A percentile compares a stretch with the other conserved stretches of the same genome.
Conservation (phyloP, 257 asterid species). For the Cordia subcordata region DNA sequence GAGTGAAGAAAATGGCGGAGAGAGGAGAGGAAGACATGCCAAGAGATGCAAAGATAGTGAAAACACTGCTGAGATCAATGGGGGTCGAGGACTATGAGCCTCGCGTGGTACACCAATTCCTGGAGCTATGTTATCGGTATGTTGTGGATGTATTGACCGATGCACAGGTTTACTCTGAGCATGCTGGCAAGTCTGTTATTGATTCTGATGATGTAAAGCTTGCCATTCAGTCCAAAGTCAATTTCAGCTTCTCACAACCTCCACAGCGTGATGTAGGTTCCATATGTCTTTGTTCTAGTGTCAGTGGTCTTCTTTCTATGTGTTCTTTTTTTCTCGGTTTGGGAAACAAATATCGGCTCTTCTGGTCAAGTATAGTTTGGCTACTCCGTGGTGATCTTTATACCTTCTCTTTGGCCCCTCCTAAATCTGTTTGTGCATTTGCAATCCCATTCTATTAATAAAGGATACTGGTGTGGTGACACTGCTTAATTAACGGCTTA, state of each 20-base stretch:
- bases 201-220: constrained; percentile 90
- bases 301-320: no score
- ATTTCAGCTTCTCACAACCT: constrained; percentile 89
- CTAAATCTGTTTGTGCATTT: no score
- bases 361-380: no score
- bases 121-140: constrained; percentile 79
- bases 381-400: no score
- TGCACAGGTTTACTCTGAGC: constrained; percentile 85
- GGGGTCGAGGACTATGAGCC: constrained; percentile 86
- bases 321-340: no score
- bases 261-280: constrained; percentile 79
- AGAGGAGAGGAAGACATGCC: constrained; percentile 76
- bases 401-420: no score
- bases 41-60: constrained; percentile 80
- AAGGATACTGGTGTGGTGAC: no score
- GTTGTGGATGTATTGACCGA: constrained; percentile 76
- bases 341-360: no score
- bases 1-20: constrained; percentile 44
- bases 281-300: background rate
- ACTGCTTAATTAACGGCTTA: no score
- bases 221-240: constrained; percentile 78
- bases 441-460: no score
- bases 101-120: constrained; percentile 70
- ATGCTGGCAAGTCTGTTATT: constrained; percentile 57
- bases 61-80: constrained; percentile 82